Percentiles rank a stretch among this genome's conserved stretches.
These are phyloP conservation scores for Loxodes magnus DNA, from an alignment of 73 alveolate genomes.

Conservation along the genomic window DNA sequence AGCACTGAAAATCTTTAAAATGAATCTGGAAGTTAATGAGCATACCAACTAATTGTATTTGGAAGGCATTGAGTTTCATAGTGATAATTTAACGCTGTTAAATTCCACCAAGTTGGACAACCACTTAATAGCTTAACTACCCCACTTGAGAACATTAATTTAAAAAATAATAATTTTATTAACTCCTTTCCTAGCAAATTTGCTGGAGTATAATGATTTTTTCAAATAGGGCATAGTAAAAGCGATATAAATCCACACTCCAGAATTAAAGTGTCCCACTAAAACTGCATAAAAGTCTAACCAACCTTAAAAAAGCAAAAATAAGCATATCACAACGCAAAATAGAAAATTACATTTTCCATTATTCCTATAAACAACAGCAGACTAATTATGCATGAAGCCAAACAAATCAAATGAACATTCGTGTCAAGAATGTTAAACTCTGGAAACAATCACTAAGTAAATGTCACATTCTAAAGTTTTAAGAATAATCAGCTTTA, in stretches of 20 bases:
- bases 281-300: slow-evolving; percentile 44
- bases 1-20: slow-evolving; percentile 41
- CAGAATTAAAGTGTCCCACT: slow-evolving; percentile 72
- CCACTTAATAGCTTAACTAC: slow-evolving; percentile 44
- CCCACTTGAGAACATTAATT: slow-evolving; percentile 69
- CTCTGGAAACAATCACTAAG: slow-evolving; percentile 11
- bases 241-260: slow-evolving; percentile 74
- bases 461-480: slow-evolving; percentile 18
- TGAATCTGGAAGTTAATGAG: slow-evolving; percentile 49
- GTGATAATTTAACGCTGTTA: slow-evolving; percentile 71
- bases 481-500: neutral
- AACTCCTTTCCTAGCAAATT: slow-evolving; percentile 36
- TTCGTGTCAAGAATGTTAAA: slow-evolving; percentile 1
- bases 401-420: no score
- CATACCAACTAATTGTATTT: slow-evolving; percentile 50
- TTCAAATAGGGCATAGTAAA: slow-evolving; percentile 20
- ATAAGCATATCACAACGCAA: slow-evolving; percentile 40
- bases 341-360: slow-evolving; percentile 24
- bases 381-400: no score
- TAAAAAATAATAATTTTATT: slow-evolving; percentile 48
- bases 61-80: slow-evolving; percentile 72
- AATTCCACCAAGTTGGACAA: slow-evolving; percentile 83
- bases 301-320: slow-evolving; percentile 43
- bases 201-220: slow-evolving; percentile 1
- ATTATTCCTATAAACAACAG: slow-evolving; percentile 19